Conservation (phyloP, 768 basidiomycete genomes). For the Russula emetica region DNA sequence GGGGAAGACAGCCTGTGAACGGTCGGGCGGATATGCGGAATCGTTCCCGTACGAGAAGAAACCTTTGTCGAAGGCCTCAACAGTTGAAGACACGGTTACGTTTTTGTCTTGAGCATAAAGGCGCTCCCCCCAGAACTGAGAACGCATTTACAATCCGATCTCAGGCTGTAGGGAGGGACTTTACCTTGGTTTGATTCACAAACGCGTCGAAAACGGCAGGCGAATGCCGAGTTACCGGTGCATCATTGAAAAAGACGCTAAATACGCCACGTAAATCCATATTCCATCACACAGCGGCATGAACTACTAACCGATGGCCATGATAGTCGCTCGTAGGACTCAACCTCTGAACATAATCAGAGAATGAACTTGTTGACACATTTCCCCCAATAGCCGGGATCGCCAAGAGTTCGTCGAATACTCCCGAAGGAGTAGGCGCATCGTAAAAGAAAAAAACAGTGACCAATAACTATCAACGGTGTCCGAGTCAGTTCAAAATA, state of each 20-base stretch:
- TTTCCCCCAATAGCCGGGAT: neutral
- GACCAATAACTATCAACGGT: neutral
- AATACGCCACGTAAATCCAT: neutral
- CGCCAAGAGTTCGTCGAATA: slow-evolving; percentile 27
- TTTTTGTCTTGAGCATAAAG: neutral
- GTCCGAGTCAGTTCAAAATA: neutral
- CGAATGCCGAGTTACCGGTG: slow-evolving; percentile 1
- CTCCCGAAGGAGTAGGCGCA: slow-evolving; percentile 20
- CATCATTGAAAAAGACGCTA: neutral
- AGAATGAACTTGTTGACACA: slow-evolving; percentile 13
- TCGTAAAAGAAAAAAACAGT: slow-evolving; percentile 23
- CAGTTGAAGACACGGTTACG: neutral
- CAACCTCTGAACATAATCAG: neutral
- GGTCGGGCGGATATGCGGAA: slow-evolving; percentile 21
- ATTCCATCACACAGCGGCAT: neutral
- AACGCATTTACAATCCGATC: neutral
- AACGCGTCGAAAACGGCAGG: neutral
- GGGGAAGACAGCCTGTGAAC: slow-evolving; percentile 15
- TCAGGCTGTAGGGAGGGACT: neutral
- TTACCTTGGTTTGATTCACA: slow-evolving; percentile 6
- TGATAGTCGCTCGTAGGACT: neutral
- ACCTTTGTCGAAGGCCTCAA: neutral
- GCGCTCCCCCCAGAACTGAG: slow-evolving; percentile 6
- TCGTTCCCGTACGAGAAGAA: slow-evolving; percentile 9
- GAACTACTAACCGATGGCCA: neutral